Base-by-base conservation (phyloP, 1,139 yeast genomes). In the Suhomyces anneliseae region DNA sequence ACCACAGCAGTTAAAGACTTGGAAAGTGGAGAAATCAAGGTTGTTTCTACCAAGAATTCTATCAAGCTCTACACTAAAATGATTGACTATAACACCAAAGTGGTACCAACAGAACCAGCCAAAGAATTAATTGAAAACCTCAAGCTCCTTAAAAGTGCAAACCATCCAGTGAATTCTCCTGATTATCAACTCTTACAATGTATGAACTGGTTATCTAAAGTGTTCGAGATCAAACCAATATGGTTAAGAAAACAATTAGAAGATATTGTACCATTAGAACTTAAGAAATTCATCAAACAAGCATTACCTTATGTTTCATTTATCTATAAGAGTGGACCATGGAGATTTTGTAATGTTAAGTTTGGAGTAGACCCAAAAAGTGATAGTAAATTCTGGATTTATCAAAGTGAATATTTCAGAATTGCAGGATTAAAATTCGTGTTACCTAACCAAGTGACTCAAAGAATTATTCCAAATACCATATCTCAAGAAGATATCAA, bases 351-450 rank as follows among this genome's bases (percentile, higher is more conserved):
- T n/a, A 89, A 86, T 61, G 82, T 90, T 39, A 79, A 73, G 56
- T 82, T 83, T 56, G 98, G 97, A 0, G 73, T 85, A 34, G 89
- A 93, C 63, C 98, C 98, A 0, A 72, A 81, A 40, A 56, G 66
- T 2, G 81, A 83, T 43, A 59, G 69, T 1, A 68, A 77, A 7
- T 84, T 70, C 60, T 85, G 90, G 57, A 66, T 66, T 33, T 90
- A 83, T 61, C 99, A 93, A 67, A 85, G 90, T 33, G 97, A 93
- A 63, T 85, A 87, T 49, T 93, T 90, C 66, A 78, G 93, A 45
- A 76, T 85, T 6, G 65, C 68, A 0, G 74, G 74, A 4, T 56
- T 68, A 32, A 64, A 60, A 38, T 56, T 64, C 44, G 46, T 46
- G 2, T 38, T 43, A 14, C 46, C 50, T 11, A 39, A 45, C n/a